Evolutionary conservation across 1,284 basidiomycete species (phyloP).

Genomic region (Anthracocystis setariae): DNA sequence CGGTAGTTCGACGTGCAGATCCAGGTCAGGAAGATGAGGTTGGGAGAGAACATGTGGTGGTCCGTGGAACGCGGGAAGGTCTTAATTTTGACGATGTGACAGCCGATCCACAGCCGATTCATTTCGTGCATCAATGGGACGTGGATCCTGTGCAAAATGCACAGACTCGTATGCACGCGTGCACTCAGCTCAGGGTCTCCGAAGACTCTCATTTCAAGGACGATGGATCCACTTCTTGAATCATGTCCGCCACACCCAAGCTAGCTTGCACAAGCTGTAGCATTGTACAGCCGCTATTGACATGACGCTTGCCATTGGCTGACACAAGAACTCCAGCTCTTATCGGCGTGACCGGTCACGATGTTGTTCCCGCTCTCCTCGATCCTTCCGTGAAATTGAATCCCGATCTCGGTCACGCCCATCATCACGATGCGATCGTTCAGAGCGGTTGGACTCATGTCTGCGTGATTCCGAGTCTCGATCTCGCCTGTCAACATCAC

Average conservation of each 20-base stretch:
- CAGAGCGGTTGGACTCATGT: slow-evolving; percentile 14
- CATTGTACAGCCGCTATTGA: too few species aligned
- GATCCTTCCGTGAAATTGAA: slow-evolving; percentile 8
- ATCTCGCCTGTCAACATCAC: slow-evolving; percentile 11
- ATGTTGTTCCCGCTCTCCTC: slow-evolving; percentile 8
- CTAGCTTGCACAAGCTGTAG: too few species aligned
- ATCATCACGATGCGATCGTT: slow-evolving; percentile 11
- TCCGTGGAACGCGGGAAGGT: background rate
- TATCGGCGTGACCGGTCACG: slow-evolving; percentile 14
- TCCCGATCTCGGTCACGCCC: slow-evolving; percentile 11
- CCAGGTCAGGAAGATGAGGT: slow-evolving; percentile 1
- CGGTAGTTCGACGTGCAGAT: background rate
- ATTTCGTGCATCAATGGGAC: too few species aligned
- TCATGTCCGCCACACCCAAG: too few species aligned
- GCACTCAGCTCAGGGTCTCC: too few species aligned
- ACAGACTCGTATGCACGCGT: too few species aligned
- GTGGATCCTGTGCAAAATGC: too few species aligned
- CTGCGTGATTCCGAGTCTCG: slow-evolving; percentile 17
- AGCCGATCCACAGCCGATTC: too few species aligned
- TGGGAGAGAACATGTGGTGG: background rate
- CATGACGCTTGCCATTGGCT: too few species aligned
- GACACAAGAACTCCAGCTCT: background rate
- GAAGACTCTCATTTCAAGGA: too few species aligned
- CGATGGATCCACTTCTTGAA: too few species aligned
- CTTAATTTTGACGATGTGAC: background rate